A percentile compares a stretch with the other conserved stretches of the same genome.
Conservation (phyloP, 164 flowering plant genomes). For the Tinospora cordifolia region DNA sequence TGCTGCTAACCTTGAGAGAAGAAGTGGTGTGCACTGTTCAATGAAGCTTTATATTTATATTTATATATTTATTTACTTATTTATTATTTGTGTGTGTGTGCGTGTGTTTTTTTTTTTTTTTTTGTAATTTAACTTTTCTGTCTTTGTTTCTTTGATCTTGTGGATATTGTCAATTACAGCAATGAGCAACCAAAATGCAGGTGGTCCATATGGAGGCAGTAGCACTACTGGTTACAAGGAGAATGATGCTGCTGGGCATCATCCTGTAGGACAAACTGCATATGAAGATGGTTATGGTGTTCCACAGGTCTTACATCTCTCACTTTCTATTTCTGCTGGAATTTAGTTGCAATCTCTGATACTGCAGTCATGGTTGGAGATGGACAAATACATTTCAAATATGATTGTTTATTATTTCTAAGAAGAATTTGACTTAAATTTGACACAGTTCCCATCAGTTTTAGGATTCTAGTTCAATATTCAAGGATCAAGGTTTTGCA, state of each 20-base stretch:
- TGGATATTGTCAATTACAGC: conserved; percentile 1
- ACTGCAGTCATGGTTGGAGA: neutral
- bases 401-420: neutral
- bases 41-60: neutral
- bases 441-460: too few species aligned
- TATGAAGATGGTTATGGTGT: conserved; percentile 55
- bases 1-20: conserved; percentile 47
- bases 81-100: too few species aligned
- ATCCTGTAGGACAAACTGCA: conserved; percentile 40
- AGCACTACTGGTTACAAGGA: conserved; percentile 45
- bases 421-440: too few species aligned
- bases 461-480: too few species aligned
- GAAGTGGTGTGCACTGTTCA: conserved; percentile 35
- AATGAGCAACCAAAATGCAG: conserved; percentile 22
- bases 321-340: neutral
- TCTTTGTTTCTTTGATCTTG: neutral
- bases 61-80: neutral
- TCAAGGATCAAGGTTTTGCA: too few species aligned
- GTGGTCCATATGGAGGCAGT: conserved; percentile 49
- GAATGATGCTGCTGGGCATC: conserved; percentile 37
- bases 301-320: conserved; percentile 47
- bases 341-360: neutral
- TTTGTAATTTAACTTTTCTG: neutral
- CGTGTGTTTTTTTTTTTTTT: neutral
- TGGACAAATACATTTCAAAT: neutral